Percentiles rank a stretch among this genome's conserved stretches.
phyloP scores from a whole-genome alignment of 768 basidiomycete genomes.

The Asterophora lycoperdoides region DNA sequence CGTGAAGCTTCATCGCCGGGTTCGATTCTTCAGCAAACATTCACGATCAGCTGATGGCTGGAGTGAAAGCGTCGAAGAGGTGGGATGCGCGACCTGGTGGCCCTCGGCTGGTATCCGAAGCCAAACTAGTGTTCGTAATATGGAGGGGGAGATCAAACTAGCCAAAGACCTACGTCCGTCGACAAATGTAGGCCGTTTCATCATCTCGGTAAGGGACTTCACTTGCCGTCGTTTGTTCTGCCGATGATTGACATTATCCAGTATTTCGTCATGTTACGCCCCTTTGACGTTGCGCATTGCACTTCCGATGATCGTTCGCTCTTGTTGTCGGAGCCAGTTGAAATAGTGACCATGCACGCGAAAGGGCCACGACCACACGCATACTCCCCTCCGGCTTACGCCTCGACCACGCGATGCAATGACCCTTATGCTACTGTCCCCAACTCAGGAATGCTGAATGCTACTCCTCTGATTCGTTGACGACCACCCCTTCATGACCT shows the following conservation, averaged over 20 bases:
- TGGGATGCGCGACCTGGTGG: constrained; percentile 47
- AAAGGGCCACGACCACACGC: constrained; percentile 46
- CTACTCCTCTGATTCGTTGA: not conserved
- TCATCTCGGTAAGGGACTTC: constrained; percentile 39
- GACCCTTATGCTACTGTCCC: constrained; percentile 25
- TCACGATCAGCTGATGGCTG: constrained; percentile 37
- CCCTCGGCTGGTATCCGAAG: constrained; percentile 30
- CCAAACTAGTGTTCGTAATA: constrained; percentile 32
- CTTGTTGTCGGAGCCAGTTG: constrained; percentile 45
- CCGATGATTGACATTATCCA: constrained; percentile 18
- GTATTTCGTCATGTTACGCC: constrained; percentile 45
- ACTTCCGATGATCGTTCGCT: constrained; percentile 34
- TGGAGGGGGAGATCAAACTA: constrained; percentile 51
- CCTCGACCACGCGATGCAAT: constrained; percentile 27
- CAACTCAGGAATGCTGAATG: constrained; percentile 9
- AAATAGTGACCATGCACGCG: constrained; percentile 48
- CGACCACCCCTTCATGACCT: not conserved
- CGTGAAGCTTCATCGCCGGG: constrained; percentile 36
- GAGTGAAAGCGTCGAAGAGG: constrained; percentile 42
- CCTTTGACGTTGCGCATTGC: constrained; percentile 39
- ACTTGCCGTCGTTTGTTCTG: constrained; percentile 1
- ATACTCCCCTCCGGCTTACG: constrained; percentile 50
- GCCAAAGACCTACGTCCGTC: constrained; percentile 49
- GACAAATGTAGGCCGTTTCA: constrained; percentile 47
- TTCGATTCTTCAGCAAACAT: constrained; percentile 39